phyloP scores from a whole-genome alignment of 768 basidiomycete genomes.

The Xanthoconium stramineum region DNA sequence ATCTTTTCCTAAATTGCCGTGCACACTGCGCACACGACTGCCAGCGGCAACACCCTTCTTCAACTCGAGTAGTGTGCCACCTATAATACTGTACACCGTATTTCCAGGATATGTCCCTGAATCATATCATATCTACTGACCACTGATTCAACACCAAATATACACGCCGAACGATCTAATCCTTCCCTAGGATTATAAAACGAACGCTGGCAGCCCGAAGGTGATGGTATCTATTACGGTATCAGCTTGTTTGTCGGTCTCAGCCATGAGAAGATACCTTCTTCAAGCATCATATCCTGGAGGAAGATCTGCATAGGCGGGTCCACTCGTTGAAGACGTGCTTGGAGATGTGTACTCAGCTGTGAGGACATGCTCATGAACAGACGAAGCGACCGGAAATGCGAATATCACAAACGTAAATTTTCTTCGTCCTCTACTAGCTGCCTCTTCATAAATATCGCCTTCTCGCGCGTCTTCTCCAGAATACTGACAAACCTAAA shows the following conservation, averaged over 20 bases:
- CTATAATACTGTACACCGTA: too few species aligned
- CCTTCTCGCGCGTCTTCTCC: slow-evolving; percentile 75
- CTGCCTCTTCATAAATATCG: slow-evolving; percentile 72
- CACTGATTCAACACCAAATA: too few species aligned
- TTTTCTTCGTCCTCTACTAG: slow-evolving; percentile 32
- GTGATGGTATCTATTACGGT: not conserved
- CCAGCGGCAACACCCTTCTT: too few species aligned
- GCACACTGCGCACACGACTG: too few species aligned
- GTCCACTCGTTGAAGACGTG: slow-evolving; percentile 14
- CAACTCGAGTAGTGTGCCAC: too few species aligned
- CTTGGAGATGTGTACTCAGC: slow-evolving; percentile 30
- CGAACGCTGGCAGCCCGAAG: not conserved
- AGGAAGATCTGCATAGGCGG: slow-evolving; percentile 26
- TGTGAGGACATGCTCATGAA: slow-evolving; percentile 5
- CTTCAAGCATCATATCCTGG: slow-evolving; percentile 29
- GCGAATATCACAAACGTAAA: slow-evolving; percentile 25
- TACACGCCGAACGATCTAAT: too few species aligned
- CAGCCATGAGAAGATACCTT: not conserved
- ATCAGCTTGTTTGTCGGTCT: not conserved
- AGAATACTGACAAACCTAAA: slow-evolving; percentile 70
- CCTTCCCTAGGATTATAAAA: not conserved
- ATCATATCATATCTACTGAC: too few species aligned
- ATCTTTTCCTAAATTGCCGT: too few species aligned
- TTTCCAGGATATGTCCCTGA: too few species aligned
- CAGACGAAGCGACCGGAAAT: not conserved